Percentiles rank a stretch among this genome's conserved stretches.
Evolutionary conservation across 2,329 filamentous ascomycete species (phyloP).

Genomic region (Triangularia setosa): DNA sequence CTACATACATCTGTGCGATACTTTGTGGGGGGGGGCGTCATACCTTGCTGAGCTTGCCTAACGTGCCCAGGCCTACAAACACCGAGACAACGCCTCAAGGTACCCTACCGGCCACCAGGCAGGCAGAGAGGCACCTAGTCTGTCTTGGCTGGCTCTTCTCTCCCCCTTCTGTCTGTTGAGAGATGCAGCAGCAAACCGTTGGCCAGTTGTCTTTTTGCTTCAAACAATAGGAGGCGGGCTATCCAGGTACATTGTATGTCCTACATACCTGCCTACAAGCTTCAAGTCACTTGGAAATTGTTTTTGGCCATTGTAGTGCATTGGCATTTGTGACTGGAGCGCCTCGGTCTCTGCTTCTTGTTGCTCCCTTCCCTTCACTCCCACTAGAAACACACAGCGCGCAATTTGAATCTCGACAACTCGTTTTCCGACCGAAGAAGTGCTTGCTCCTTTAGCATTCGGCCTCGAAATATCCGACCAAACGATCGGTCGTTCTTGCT

Average conservation of each 20-base stretch:
- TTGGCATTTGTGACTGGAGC: not conserved
- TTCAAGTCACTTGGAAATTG: not conserved
- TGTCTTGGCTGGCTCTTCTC: not conserved
- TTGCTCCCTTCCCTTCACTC: not conserved
- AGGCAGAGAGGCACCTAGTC: not conserved
- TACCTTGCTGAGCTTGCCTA: not conserved
- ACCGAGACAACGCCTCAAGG: not conserved
- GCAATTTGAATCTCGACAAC: not conserved
- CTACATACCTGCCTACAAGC: not conserved
- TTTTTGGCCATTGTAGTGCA: not conserved
- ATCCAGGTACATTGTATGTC: not conserved
- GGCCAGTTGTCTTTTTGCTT: not conserved
- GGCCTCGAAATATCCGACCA: not conserved
- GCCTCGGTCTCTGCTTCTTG: not conserved
- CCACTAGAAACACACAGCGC: not conserved
- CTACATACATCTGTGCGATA: not conserved
- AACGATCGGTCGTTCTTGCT: not conserved
- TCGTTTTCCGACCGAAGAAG: not conserved
- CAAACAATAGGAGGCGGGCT: not conserved
- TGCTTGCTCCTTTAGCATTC: not conserved
- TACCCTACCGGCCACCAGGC: not conserved
- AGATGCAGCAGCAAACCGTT: not conserved
- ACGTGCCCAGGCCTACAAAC: not conserved
- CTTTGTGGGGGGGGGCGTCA: not conserved
- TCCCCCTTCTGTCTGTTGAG: not conserved